Conservation (phyloP, 768 basidiomycete genomes). For the Rickenella mellea region DNA sequence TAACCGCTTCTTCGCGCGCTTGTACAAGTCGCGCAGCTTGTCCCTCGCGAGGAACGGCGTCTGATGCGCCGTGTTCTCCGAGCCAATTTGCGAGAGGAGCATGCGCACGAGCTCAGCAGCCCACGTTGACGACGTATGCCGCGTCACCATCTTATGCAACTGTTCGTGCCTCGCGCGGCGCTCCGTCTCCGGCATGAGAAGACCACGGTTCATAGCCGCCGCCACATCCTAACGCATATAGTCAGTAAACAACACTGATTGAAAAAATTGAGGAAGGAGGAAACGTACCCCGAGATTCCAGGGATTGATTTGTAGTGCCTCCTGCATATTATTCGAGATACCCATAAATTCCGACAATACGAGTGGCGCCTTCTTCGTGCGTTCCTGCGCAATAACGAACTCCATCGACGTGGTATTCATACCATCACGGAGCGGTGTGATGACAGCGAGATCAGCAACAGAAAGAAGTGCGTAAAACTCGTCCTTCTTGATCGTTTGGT, state of each 20-base stretch:
- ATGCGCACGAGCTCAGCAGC: constrained; percentile 83
- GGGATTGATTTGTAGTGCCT: constrained; percentile 88
- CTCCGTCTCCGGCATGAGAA: constrained; percentile 72
- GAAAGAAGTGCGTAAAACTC: constrained; percentile 94
- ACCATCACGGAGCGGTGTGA: constrained; percentile 91
- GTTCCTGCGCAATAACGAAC: constrained; percentile 89
- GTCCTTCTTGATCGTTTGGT: constrained; percentile 94
- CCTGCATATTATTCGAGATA: constrained; percentile 83
- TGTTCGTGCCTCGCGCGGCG: constrained; percentile 65
- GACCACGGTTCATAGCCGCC: constrained; percentile 80
- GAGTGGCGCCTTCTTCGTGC: constrained; percentile 74
- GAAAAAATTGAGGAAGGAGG: not conserved
- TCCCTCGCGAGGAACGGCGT: constrained; percentile 76
- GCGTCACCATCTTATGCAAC: constrained; percentile 78
- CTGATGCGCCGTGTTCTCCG: constrained; percentile 68
- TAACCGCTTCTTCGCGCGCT: constrained; percentile 67
- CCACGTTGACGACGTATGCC: constrained; percentile 94
- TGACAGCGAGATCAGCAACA: constrained; percentile 89
- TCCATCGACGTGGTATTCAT: constrained; percentile 99
- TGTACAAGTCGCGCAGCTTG: constrained; percentile 51
- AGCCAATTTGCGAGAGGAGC: constrained; percentile 72
- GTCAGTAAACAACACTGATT: not conserved
- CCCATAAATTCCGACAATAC: constrained; percentile 98
- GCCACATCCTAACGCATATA: constrained; percentile 56
- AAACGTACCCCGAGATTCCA: constrained; percentile 81